Percentiles rank a stretch among this genome's conserved stretches.
Conservation (phyloP, 73 alveolate species). For the Symbiodinium natans region DNA sequence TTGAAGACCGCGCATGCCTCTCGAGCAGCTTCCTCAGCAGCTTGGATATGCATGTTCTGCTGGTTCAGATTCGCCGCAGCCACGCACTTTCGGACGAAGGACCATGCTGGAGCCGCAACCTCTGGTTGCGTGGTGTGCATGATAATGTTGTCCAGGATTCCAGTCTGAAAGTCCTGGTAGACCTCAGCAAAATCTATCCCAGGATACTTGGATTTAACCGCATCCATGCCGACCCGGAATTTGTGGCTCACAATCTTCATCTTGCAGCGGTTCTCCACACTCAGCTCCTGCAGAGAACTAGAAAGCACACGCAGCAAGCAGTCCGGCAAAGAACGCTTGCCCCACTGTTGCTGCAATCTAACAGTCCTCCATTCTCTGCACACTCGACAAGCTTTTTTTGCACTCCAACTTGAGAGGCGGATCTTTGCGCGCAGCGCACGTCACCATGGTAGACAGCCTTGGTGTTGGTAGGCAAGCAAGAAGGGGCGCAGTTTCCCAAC, state of each 20-base stretch:
- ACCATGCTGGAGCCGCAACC: background rate
- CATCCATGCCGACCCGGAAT: background rate
- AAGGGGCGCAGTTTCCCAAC: too few species aligned
- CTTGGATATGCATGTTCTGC: background rate
- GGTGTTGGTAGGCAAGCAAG: too few species aligned
- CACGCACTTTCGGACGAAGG: background rate
- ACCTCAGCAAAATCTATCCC: background rate
- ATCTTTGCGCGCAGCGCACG: too few species aligned
- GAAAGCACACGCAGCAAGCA: too few species aligned
- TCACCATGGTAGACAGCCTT: too few species aligned
- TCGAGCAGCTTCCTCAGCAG: background rate
- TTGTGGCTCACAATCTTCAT: background rate
- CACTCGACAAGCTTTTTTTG: too few species aligned
- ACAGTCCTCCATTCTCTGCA: too few species aligned
- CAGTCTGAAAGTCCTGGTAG: background rate
- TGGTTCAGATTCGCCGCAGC: background rate
- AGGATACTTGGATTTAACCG: background rate
- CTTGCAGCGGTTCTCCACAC: background rate
- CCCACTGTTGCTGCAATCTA: too few species aligned
- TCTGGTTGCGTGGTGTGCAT: background rate
- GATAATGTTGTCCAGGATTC: background rate
- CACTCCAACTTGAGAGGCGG: too few species aligned
- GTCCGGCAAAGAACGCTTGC: too few species aligned
- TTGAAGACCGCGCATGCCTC: too few species aligned
- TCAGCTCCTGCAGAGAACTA: too few species aligned